Conservation (phyloP, 257 asterid genomes). For the Ballota nigra region DNA sequence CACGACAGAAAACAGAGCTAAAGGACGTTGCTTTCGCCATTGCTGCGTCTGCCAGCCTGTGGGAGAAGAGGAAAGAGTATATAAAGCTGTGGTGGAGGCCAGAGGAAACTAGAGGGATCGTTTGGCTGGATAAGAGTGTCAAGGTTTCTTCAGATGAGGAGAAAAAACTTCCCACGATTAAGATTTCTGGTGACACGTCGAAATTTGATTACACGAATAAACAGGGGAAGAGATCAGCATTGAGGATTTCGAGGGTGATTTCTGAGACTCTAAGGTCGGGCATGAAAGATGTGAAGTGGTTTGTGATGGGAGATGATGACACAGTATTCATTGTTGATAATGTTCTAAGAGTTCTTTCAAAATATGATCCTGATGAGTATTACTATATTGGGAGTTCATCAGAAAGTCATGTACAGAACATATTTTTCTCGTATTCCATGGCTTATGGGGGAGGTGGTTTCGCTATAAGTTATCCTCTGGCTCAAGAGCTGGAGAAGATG, state of each 20-base stretch:
- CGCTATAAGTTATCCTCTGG: slow-evolving; percentile 83
- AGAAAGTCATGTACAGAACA: slow-evolving; percentile 79
- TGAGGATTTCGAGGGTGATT: slow-evolving; percentile 74
- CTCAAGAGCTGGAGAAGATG: slow-evolving; percentile 68
- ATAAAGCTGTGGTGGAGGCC: slow-evolving; percentile 76
- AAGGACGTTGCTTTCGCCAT: slow-evolving; percentile 61
- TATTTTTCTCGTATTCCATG: slow-evolving; percentile 70
- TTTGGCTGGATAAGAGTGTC: slow-evolving; percentile 58
- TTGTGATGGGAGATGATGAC: slow-evolving; percentile 92
- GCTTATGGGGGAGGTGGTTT: slow-evolving; percentile 95
- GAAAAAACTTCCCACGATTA: slow-evolving; percentile 40
- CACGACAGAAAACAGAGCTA: slow-evolving; percentile 29
- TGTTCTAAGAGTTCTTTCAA: slow-evolving; percentile 54
- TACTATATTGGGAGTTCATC: slow-evolving; percentile 79
- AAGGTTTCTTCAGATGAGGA: slow-evolving; percentile 27
- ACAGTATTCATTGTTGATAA: slow-evolving; percentile 74
- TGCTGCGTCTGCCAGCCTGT: slow-evolving; percentile 63
- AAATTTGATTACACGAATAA: slow-evolving; percentile 49
- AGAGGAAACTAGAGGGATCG: slow-evolving; percentile 62
- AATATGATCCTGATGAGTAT: slow-evolving; percentile 65
- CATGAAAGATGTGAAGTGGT: slow-evolving; percentile 66
- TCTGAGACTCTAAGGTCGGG: slow-evolving; percentile 74
- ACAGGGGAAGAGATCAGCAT: slow-evolving; percentile 63
- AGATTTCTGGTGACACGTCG: slow-evolving; percentile 54
- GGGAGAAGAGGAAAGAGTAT: slow-evolving; percentile 66